phyloP scores from a whole-genome alignment of 306 rosid genomes.

The Betula pendula region DNA sequence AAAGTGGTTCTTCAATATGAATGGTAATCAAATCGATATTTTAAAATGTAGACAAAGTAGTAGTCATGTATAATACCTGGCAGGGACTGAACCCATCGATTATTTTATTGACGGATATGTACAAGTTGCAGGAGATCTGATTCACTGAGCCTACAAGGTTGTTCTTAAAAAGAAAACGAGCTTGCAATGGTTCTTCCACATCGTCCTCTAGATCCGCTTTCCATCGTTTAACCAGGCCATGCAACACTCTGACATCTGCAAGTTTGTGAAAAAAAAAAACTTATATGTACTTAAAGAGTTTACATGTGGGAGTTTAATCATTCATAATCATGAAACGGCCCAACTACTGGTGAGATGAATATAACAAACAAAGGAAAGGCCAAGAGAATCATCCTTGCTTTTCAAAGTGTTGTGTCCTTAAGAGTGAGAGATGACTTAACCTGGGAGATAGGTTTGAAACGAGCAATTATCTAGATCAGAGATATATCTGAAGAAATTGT shows the following conservation, averaged over 20 bases:
- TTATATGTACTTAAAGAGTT: background rate
- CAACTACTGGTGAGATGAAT: background rate
- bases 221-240: conserved; percentile 63
- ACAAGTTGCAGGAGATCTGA: conserved; percentile 63
- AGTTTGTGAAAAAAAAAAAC: conserved; percentile 5
- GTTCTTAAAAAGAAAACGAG: conserved; percentile 55
- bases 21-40: background rate
- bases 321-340: background rate
- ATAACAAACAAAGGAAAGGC: background rate
- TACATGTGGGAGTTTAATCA: background rate
- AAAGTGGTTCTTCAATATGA: conserved; percentile 9
- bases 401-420: background rate
- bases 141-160: conserved; percentile 53
- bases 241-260: conserved; percentile 76
- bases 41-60: background rate
- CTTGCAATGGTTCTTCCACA: conserved; percentile 54
- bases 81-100: conserved; percentile 50
- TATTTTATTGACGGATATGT: conserved; percentile 46
- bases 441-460: conserved; percentile 59
- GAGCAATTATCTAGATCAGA: conserved; percentile 75
- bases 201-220: conserved; percentile 63
- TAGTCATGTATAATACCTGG: conserved; percentile 43
- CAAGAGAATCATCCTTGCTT: background rate
- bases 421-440: conserved; percentile 32
- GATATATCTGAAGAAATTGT: conserved; percentile 47